These are phyloP conservation scores for Cyberlindnera xishuangbannaensis DNA, from an alignment of 805 yeast genomes.

Conservation along the genomic window DNA sequence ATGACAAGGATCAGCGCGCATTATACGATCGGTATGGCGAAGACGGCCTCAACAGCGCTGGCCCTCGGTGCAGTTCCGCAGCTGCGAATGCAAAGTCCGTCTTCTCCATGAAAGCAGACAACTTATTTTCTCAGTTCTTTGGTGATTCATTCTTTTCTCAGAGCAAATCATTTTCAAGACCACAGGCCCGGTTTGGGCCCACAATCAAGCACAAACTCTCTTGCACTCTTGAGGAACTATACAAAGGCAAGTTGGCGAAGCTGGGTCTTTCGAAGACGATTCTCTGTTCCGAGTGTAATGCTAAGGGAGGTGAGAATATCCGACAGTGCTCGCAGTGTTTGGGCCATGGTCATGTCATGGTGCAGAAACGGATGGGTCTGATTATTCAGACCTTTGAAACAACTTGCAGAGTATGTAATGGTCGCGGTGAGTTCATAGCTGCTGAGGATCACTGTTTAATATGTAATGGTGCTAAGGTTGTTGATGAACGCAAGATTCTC, in stretches of 20 bases:
- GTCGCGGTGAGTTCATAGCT: conserved; percentile 33
- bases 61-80: too few species aligned
- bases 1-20: conserved; percentile 80
- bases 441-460: conserved; percentile 31
- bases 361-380: conserved; percentile 39
- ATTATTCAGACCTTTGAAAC: conserved; percentile 37
- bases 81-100: conserved; percentile 6
- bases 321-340: conserved; percentile 32
- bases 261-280: conserved; percentile 47
- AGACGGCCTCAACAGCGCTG: conserved; percentile 77
- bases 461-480: conserved; percentile 41
- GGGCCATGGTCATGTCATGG: conserved; percentile 38
- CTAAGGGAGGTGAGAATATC: conserved; percentile 39
- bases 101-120: conserved; percentile 21
- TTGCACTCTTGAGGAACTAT: conserved; percentile 51
- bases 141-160: conserved; percentile 22
- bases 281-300: conserved; percentile 45
- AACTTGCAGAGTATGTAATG: conserved; percentile 40
- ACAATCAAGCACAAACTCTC: conserved; percentile 52
- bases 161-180: conserved; percentile 11
- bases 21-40: conserved; percentile 85
- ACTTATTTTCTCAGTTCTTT: conserved; percentile 28
- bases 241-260: conserved; percentile 50
- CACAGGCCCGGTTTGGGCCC: conserved; percentile 34
- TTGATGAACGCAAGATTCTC: conserved; percentile 44